Evolutionary conservation across 169 alveolate species (phyloP), one percentile per base, ranked within the genome.

Genomic region (Eimeria acervulina): DNA sequence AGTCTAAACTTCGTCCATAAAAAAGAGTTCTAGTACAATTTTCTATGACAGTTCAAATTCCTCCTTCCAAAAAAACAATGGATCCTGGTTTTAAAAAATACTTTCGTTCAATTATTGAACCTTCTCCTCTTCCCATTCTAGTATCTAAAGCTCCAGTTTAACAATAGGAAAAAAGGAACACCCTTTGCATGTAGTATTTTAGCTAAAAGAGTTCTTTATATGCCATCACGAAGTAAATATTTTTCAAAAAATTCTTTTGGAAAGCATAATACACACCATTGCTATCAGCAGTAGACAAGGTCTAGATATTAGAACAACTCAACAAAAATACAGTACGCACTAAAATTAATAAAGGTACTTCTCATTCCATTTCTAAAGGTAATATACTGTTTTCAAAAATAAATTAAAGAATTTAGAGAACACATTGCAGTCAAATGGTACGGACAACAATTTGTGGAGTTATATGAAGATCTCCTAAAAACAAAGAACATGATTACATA

Each of bases 91-190:
- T 95, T 42, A 95, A 36, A 42, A 88, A 26, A 95, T 68, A 96
- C 83, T 84, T 55, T 72, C 51, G 68, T 10, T 95, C 38, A 95
- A 23, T 28, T 84, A 59, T 23, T 68, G 63, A 63, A 63, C 97
- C 96, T 95, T 96, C 95, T 40, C 97, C 97, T 31, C 96, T 44
- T 31, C 97, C 97, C 97, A 96, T 96, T 83, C 97, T 85, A 63
- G 97, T 90, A 40, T 96, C 97, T 93, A 59, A 88, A n/a, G 96
- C n/a, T n/a, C n/a, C n/a, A n/a, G n/a, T n/a, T n/a, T n/a, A n/a
- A n/a, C n/a, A n/a, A n/a, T n/a, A n/a, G n/a, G n/a, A n/a, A n/a
- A n/a, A n/a, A n/a, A n/a, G n/a, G n/a, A n/a, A n/a, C n/a, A n/a
- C n/a, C n/a, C n/a, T n/a, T n/a, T n/a, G n/a, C n/a, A n/a, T n/a